Evolutionary conservation across 305 asterid genomes (phyloP).

Genomic region (Fraxinus latifolia): DNA sequence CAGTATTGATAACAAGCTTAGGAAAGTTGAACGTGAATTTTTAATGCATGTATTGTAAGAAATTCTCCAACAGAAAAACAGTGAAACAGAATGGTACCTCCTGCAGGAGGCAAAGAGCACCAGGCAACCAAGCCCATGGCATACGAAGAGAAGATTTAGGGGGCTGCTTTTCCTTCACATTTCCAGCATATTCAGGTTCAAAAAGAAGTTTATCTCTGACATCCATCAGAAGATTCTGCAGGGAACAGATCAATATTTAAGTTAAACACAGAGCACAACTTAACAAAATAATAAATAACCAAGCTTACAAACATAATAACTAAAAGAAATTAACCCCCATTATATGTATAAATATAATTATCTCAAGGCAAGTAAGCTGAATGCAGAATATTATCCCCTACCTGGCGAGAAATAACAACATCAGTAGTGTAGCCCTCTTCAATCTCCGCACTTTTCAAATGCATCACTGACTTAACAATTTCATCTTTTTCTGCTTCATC

Average conservation of each 20-base stretch:
- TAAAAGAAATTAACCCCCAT: background rate
- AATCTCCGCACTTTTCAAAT: conserved; percentile 74
- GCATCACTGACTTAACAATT: conserved; percentile 85
- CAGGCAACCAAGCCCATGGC: conserved; percentile 94
- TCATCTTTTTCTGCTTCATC: conserved; percentile 94
- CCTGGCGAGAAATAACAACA: conserved; percentile 84
- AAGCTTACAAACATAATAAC: background rate
- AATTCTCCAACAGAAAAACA: conserved; percentile 12
- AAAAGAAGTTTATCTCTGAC: conserved; percentile 96
- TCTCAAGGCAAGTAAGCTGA: conserved; percentile 19
- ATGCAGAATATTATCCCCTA: conserved; percentile 24
- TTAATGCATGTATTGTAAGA: conserved; percentile 17
- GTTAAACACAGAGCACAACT: conserved; percentile 15
- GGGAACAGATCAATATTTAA: conserved; percentile 19
- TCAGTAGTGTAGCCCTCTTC: conserved; percentile 97
- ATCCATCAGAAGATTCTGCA: conserved; percentile 80
- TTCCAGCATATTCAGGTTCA: conserved; percentile 95
- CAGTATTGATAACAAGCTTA: background rate
- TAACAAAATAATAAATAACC: conserved; percentile 15
- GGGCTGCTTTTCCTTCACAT: conserved; percentile 68
- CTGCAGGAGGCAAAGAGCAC: conserved; percentile 94
- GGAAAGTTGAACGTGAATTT: conserved; percentile 3
- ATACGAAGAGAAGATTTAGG: conserved; percentile 85
- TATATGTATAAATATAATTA: conserved; percentile 4
- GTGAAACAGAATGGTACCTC: conserved; percentile 55